Evolutionary conservation across 257 asterid species (phyloP).

Genomic region (Osmanthus fragrans): DNA sequence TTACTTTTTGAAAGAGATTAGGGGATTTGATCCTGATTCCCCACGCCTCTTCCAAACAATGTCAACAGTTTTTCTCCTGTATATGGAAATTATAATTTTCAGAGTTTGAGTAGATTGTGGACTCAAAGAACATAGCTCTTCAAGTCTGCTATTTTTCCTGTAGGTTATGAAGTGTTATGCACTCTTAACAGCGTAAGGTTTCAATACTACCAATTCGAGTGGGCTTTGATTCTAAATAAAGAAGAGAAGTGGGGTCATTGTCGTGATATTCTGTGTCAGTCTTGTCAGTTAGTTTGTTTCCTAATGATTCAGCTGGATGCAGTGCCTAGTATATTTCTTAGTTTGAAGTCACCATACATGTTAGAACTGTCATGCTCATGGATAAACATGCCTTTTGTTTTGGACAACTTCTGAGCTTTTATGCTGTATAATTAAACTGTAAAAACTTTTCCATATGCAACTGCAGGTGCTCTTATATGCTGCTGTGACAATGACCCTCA

Average conservation of each 20-base stretch:
- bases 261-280: not conserved
- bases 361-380: slow-evolving; percentile 10
- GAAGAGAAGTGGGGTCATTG: not conserved
- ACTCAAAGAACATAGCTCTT: not conserved
- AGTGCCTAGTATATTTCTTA: slow-evolving; percentile 6
- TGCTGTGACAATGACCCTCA: slow-evolving; percentile 72
- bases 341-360: slow-evolving; percentile 12
- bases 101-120: not conserved
- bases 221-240: not conserved
- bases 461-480: slow-evolving; percentile 90
- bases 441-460: slow-evolving; percentile 26
- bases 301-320: slow-evolving; percentile 8
- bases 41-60: not conserved
- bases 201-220: not conserved
- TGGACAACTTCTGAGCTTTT: not conserved
- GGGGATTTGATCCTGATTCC: not conserved
- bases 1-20: not conserved
- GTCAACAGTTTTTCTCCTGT: not conserved
- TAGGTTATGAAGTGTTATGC: not conserved
- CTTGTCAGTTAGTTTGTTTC: slow-evolving; percentile 5
- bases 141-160: not conserved
- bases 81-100: not conserved
- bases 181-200: not conserved
- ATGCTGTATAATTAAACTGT: slow-evolving; percentile 15
- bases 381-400: slow-evolving; percentile 2